Base-by-base conservation (phyloP, 202 grass and related monocot species). In the Saccharum hybrid region DNA sequence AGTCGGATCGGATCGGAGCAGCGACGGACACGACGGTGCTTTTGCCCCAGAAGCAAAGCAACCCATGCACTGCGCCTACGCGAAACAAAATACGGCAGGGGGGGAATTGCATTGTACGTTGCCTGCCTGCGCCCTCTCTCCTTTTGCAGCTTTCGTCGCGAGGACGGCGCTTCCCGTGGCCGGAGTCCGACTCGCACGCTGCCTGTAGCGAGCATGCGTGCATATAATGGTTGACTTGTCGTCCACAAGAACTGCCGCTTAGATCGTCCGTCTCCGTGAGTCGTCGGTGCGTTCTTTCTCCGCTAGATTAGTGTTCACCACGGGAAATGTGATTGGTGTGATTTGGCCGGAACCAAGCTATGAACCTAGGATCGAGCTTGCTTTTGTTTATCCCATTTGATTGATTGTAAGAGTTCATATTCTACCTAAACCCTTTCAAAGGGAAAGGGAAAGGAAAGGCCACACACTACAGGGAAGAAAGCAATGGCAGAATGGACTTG, bases 1-100 rank as follows among this genome's bases (percentile, higher is more conserved):
- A 57, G 54, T 60, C 1, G 59, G 66, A 8, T n/a, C 2, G 9
- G 59, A 13, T 5, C 23, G 6, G 52, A 8, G 2, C 43, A 14
- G 43, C 56, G 19, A 16, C 7, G 56, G 8, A 26, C 21, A 18
- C 33, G 9, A 1, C 33, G 77, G 77, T 52, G 46, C 49, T 22
- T 67, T 56, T 41, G 78, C 33, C 46, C 48, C 46, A 49, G 33
- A 69, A 69, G 78, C 63, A 80, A 69, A 69, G 78, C 63, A 80
- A 80, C 43, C 54, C 19, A 61, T 61, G 30, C 2, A 52, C 4
- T 16, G 16, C 13, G 14, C 14, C 14, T 49, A 49, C 46, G 46
- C 48, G 15, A 51, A 51, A 18, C 1, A 8, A 63, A 63, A 39
- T 15, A 8, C 59, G 22, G 23, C 21, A 13, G 60, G 22, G 23